Evolutionary conservation across 176 grass and related monocot genomes (phyloP), one percentile per base, ranked within the genome.

Genomic region (Aechmea fasciata): DNA sequence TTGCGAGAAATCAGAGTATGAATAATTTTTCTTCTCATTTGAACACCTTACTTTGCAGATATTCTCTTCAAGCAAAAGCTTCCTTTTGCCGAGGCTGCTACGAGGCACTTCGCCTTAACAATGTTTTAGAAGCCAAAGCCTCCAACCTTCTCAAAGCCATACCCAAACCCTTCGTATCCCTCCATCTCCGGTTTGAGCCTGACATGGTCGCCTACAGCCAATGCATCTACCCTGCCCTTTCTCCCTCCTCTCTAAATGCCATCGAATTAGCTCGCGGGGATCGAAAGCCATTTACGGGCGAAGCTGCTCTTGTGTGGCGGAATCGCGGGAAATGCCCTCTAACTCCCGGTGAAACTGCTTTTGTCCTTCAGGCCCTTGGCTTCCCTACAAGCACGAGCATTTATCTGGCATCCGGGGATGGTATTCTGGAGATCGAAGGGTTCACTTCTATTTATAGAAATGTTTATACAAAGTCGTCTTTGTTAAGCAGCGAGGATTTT

Each of bases 121-220:
- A 78, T 71, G 80, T 86, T 11, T 83, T 99, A 77, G 84, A 88
- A 80, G 57, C 65, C 10, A 94, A 88, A 81, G 90, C 79, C 79
- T 48, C 57, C 65, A 47, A 80, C 15, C 90, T 99, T 70, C 73
- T 94, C 5, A 70, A 84, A 70, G 70, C 80, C 9, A 94, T 99
- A 82, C 90, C 90, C 47, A 94, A 94, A 80, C 95, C 95, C 25
- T 99, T 94, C 80, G 53, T 99, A 73, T 88, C 95, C 6, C 83
- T 99, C 57, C 90, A 99, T 75, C 80, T 99, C 48, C 84, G 95
- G 69, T 99, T 99, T 69, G 95, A 99, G 79, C 95, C 95, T 55
- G 90, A 99, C 77, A 94, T 99, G 95, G 90, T 94, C 68, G 90
- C 80, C 33, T 99, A 84, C 75, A 88, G 87, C 65, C 74, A 80